Conservation (phyloP, 1,284 basidiomycete genomes). For the Inonotus hispidus region DNA sequence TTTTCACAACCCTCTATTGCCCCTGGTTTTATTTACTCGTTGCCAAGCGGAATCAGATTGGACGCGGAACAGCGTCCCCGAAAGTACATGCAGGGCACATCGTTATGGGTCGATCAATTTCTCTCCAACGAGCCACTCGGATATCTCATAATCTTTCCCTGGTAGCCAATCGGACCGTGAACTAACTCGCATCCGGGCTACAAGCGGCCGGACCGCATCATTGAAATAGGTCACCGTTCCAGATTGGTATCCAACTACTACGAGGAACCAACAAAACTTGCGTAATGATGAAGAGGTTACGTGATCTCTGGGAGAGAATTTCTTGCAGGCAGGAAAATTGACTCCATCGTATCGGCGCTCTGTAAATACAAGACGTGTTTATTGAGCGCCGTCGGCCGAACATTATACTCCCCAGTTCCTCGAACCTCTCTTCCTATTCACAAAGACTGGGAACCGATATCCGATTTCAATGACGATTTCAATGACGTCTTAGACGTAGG, state of each 20-base stretch:
- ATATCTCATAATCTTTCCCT: background rate
- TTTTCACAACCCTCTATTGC: background rate
- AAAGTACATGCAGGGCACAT: background rate
- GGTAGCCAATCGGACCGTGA: background rate
- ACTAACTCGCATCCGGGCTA: background rate
- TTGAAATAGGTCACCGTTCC: background rate
- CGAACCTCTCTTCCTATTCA: background rate
- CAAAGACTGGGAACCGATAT: background rate
- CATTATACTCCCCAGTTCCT: background rate
- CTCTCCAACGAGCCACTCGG: background rate
- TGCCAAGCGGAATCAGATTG: background rate
- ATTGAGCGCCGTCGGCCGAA: conserved; percentile 1
- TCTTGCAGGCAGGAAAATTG: background rate
- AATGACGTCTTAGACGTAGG: background rate
- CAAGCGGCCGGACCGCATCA: background rate
- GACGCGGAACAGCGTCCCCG: background rate
- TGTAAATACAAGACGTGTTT: background rate
- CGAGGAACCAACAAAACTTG: background rate
- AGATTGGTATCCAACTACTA: background rate
- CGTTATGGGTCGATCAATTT: background rate
- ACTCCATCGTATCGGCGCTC: background rate
- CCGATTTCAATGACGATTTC: background rate
- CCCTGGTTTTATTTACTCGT: background rate
- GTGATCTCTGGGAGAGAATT: background rate
- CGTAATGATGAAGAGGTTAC: background rate